phyloP scores from a whole-genome alignment of 2,329 filamentous ascomycete genomes.

The Drechslerella coelobrocha region DNA sequence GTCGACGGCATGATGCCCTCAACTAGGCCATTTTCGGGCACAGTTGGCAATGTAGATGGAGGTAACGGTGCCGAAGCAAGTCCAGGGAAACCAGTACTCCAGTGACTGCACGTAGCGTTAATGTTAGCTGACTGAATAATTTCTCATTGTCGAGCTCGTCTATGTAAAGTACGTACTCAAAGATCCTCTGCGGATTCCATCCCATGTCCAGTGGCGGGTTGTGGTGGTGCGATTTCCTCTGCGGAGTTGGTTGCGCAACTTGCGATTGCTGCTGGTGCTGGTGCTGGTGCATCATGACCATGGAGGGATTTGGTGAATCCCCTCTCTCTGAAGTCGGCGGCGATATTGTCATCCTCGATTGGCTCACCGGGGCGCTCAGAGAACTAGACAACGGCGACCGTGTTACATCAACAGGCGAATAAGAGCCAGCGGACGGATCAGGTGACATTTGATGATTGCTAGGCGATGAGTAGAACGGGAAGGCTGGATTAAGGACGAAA shows the following conservation, averaged over 20 bases:
- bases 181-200: constrained; percentile 88
- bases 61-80: constrained; percentile 58
- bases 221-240: constrained; percentile 55
- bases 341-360: constrained; percentile 56
- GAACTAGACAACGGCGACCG: constrained; percentile 57
- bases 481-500: constrained; percentile 86
- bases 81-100: constrained; percentile 82
- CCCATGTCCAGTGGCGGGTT: constrained; percentile 65
- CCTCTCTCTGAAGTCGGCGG: constrained; percentile 63
- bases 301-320: constrained; percentile 72
- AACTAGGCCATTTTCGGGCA: constrained; percentile 63
- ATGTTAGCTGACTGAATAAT: constrained; percentile 55
- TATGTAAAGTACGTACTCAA: constrained; percentile 73
- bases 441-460: constrained; percentile 66
- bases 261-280: constrained; percentile 68
- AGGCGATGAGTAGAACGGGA: constrained; percentile 75
- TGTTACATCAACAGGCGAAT: constrained; percentile 62
- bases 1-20: constrained; percentile 65
- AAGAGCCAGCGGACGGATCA: constrained; percentile 57
- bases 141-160: neutral
- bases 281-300: constrained; percentile 73
- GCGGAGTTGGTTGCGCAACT: constrained; percentile 63
- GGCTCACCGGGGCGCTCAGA: constrained; percentile 55
- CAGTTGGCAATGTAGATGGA: constrained; percentile 59
- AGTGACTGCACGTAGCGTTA: constrained; percentile 69